Percentiles rank a stretch among this genome's conserved stretches.
phyloP scores from a whole-genome alignment of 169 alveolate genomes.

The Plasmodium fragile region DNA sequence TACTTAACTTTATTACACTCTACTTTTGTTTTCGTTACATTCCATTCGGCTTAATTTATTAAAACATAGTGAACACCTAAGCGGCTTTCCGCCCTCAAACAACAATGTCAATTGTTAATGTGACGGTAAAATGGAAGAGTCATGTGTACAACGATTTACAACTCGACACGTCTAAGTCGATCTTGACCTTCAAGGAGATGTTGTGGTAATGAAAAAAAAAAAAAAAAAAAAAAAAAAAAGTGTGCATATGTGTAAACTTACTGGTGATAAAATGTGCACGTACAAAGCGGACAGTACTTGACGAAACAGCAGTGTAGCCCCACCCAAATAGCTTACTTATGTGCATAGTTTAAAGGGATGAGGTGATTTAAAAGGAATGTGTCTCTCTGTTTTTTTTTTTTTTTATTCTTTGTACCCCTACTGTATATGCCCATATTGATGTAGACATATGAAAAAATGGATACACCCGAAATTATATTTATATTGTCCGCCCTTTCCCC shows the following conservation, averaged over 20 bases:
- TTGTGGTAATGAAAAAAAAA: conserved; percentile 44
- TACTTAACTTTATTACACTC: neutral
- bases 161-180: conserved; percentile 77
- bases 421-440: neutral
- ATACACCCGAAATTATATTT: neutral
- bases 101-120: conserved; percentile 76
- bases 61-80: neutral
- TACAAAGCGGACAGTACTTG: neutral
- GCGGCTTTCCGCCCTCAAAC: neutral
- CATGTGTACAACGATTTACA: conserved; percentile 79
- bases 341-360: neutral
- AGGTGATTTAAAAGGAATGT: neutral
- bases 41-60: neutral
- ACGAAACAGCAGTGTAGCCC: neutral
- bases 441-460: neutral
- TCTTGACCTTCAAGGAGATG: conserved; percentile 76
- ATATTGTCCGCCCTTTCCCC: neutral
- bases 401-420: neutral
- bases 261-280: neutral
- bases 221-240: neutral
- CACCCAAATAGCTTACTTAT: neutral
- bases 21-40: neutral
- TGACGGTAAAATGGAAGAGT: conserved; percentile 85
- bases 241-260: neutral
- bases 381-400: neutral